Evolutionary conservation across 495 filamentous ascomycete genomes (phyloP), one percentile per base, ranked within the genome.

Genomic region (Aspergillus incahuasiensis): DNA sequence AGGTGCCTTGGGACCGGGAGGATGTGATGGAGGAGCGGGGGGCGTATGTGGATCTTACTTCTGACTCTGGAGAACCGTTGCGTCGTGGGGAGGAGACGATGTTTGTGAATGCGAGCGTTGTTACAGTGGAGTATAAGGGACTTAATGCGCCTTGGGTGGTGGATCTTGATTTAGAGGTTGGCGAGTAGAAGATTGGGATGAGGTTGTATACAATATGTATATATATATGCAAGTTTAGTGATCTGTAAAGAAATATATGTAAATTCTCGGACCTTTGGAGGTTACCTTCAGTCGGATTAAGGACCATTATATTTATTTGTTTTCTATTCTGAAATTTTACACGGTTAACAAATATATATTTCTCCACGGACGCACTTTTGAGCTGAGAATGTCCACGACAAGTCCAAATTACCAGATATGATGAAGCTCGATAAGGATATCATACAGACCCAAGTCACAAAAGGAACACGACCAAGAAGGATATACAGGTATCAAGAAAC

Each of bases 61-160:
- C 57, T 40, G 60, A 25, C 24, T 64, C 61, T 38, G 46, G 39
- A 3, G 62, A 39, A 42, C 69, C 72, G 13, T 56, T 86, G 52
- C 52, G 61, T 42, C 64, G 66, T 44, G 82, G 83, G 0, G 56
- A 75, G 54, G 77, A 88, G 58, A 90, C 88, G 6, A 55, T 91
- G 4, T 86, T 90, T 66, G 79, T 90, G 6, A 91, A 91, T 74
- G 88, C 87, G 3, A 79, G 81, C 54, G 79, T 89, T 24, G 75
- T 81, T 62, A 75, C 71, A 21, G 60, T 79, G 15, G 44, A 52
- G 12, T 86, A 84, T 68, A 54, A 62, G 16, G 71, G 80, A 13
- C 40, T 62, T 15, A 79, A 88, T 67, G 78, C 76, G 44, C 80
- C 83, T 1, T 88, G 82, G 83, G 45, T 86, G 9, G 77, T 89